Percentiles rank a stretch among this genome's conserved stretches.
phyloP scores from a whole-genome alignment of 495 filamentous ascomycete genomes.

The Xylaria cubensis region DNA sequence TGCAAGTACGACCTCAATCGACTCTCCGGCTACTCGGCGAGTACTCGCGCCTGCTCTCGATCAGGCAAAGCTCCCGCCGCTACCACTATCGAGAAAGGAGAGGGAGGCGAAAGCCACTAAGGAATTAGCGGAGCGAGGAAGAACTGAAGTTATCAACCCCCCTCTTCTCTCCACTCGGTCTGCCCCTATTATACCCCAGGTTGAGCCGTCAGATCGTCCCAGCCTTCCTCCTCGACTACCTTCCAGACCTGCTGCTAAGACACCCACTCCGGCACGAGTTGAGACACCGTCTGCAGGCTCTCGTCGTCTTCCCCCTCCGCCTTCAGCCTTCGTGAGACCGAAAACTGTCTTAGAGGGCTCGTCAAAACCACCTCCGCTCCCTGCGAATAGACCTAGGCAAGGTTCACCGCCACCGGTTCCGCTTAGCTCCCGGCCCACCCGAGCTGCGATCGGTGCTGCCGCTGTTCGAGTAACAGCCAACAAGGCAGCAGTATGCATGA shows the following conservation, averaged over 20 bases:
- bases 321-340: conserved; percentile 39
- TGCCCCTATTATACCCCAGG: conserved; percentile 30
- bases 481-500: conserved; percentile 62
- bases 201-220: conserved; percentile 38
- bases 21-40: conserved; percentile 38
- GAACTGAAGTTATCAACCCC: conserved; percentile 28
- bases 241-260: conserved; percentile 42
- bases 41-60: conserved; percentile 57
- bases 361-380: conserved; percentile 22
- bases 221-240: conserved; percentile 51
- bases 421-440: conserved; percentile 50
- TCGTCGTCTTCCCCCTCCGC: conserved; percentile 51
- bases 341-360: conserved; percentile 31
- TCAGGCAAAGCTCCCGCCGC: conserved; percentile 56
- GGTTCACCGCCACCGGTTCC: conserved; percentile 55
- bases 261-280: conserved; percentile 30
- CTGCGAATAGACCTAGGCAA: conserved; percentile 26
- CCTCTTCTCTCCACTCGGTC: conserved; percentile 35
- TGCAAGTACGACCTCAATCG: conserved; percentile 40
- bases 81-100: conserved; percentile 54
- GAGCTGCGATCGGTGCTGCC: conserved; percentile 49
- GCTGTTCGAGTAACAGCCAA: conserved; percentile 40
- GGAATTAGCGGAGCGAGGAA: conserved; percentile 43
- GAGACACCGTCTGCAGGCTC: conserved; percentile 34
- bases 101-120: conserved; percentile 51